phyloP scores from a whole-genome alignment of 2,329 filamentous ascomycete genomes.

The Cladosporium halotolerans region DNA sequence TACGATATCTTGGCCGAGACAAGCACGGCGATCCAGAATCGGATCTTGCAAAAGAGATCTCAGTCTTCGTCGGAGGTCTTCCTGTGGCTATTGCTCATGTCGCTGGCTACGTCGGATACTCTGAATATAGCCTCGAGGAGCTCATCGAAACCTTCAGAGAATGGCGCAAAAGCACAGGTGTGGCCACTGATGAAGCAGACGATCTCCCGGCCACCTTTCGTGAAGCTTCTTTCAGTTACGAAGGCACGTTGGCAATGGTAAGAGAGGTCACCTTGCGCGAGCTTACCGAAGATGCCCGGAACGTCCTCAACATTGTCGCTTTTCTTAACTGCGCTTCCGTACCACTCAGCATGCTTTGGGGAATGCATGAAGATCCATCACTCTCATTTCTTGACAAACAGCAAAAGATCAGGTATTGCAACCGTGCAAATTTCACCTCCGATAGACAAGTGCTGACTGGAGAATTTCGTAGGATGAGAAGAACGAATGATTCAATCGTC shows the following conservation, averaged over 20 bases:
- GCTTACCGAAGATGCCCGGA: not conserved
- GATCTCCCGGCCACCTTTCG: not conserved
- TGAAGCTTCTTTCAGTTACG: not conserved
- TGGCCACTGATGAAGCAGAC: not conserved
- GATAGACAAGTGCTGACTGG: too few relatives aligned
- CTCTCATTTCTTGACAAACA: not conserved
- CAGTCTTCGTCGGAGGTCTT: not conserved
- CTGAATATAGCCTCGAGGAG: not conserved
- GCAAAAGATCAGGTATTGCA: not conserved
- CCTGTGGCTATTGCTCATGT: not conserved
- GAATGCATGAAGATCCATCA: not conserved
- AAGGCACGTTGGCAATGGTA: not conserved
- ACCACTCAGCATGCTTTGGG: not conserved
- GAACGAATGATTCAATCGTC: too few relatives aligned
- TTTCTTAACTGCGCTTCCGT: slow-evolving; percentile 7
- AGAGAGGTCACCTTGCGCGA: not conserved
- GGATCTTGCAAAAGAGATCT: not conserved
- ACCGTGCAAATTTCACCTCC: too few relatives aligned
- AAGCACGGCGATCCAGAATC: not conserved
- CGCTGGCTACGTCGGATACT: not conserved
- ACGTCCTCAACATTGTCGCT: not conserved
- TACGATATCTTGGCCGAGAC: not conserved
- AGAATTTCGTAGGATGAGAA: too few relatives aligned
- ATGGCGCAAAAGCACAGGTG: not conserved
- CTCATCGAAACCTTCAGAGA: not conserved